phyloP scores from a whole-genome alignment of 2,329 filamentous ascomycete genomes.

The Trichoderma asperellum region DNA sequence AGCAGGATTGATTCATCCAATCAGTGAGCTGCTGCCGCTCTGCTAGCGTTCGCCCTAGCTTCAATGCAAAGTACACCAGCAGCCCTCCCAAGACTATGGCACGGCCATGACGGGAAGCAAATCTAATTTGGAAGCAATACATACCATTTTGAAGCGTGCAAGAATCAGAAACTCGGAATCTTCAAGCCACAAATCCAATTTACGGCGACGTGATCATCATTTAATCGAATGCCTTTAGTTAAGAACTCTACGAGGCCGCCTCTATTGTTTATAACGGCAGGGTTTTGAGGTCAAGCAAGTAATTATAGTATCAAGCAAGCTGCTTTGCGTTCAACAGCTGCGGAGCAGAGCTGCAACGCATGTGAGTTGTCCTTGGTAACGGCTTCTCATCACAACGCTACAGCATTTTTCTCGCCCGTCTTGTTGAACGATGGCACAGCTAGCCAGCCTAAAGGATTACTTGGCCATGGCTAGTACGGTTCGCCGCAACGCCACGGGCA shows the following conservation, averaged over 20 bases:
- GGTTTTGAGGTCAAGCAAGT: background rate
- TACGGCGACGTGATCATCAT: background rate
- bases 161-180: background rate
- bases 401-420: background rate
- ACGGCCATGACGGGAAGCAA: background rate
- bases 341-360: background rate
- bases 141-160: background rate
- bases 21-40: constrained; percentile 14
- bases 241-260: background rate
- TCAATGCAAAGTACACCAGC: constrained; percentile 8
- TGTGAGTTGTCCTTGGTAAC: background rate
- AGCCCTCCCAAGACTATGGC: constrained; percentile 2
- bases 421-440: constrained; percentile 7
- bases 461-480: constrained; percentile 7
- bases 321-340: background rate
- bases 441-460: constrained; percentile 6
- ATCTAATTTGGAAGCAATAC: background rate
- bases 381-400: background rate
- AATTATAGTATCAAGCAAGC: background rate
- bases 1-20: constrained; percentile 17
- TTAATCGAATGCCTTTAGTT: background rate
- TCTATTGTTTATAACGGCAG: background rate
- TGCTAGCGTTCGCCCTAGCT: constrained; percentile 25
- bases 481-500: constrained; percentile 8
- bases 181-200: background rate